A percentile compares a stretch with the other conserved stretches of the same genome.
Evolutionary conservation across 345 rosid species (phyloP).

Genomic region (Firmiana major): DNA sequence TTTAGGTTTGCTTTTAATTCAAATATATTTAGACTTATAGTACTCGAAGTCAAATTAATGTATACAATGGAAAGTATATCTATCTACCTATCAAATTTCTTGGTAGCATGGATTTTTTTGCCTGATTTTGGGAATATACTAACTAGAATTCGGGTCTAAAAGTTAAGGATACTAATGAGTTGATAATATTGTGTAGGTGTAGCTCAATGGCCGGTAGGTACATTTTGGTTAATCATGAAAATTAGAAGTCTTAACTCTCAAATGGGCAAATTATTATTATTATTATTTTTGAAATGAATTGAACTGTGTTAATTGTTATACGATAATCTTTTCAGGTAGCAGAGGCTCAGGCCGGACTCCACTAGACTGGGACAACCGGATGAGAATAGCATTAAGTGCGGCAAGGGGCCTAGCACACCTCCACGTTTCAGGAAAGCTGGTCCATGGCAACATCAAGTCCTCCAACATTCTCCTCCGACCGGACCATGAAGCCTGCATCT

Average conservation of each 20-base stretch:
- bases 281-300: neutral
- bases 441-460: constrained; percentile 91
- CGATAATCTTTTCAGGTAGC: constrained; percentile 47
- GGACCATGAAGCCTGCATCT: constrained; percentile 58
- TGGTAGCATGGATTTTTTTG: neutral
- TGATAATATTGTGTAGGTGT: neutral
- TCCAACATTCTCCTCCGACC: constrained; percentile 79
- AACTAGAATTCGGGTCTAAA: neutral
- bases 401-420: constrained; percentile 80
- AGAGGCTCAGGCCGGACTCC: constrained; percentile 93
- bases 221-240: neutral
- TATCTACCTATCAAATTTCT: neutral
- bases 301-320: neutral
- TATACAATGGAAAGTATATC: neutral
- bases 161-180: neutral
- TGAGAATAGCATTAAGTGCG: constrained; percentile 65
- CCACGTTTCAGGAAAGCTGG: constrained; percentile 58
- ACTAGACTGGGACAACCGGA: constrained; percentile 85
- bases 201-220: neutral
- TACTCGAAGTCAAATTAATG: neutral
- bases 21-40: neutral
- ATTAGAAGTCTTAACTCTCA: neutral
- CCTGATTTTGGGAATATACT: neutral
- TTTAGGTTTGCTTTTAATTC: neutral
- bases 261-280: neutral